phyloP scores from a whole-genome alignment of 2,329 filamentous ascomycete species.

The Aureobasidium mangrovei region DNA sequence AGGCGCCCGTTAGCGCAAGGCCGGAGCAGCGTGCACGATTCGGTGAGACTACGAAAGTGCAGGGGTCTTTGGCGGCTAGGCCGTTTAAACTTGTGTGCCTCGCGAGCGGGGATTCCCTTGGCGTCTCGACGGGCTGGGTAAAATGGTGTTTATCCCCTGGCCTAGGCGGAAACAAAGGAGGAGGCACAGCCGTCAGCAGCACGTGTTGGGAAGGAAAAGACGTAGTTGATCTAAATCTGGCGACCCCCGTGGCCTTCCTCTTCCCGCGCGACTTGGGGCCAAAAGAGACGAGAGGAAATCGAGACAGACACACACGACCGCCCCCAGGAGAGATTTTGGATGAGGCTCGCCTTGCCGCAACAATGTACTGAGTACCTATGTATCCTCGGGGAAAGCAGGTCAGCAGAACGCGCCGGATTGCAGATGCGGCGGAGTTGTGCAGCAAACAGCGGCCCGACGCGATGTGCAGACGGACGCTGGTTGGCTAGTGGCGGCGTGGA shows the following conservation, averaged over 20 bases:
- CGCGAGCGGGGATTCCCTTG: conserved; percentile 14
- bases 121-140: conserved; percentile 13
- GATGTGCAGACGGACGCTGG: conserved; percentile 12
- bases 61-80: conserved; percentile 14
- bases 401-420: conserved; percentile 10
- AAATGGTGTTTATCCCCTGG: conserved; percentile 14
- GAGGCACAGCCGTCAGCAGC: conserved; percentile 13
- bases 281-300: neutral
- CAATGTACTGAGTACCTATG: conserved; percentile 8
- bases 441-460: conserved; percentile 13
- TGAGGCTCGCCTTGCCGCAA: conserved; percentile 11
- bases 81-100: conserved; percentile 12
- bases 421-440: conserved; percentile 11
- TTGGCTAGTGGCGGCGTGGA: conserved; percentile 7
- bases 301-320: neutral
- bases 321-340: neutral
- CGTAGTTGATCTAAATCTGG: conserved; percentile 11
- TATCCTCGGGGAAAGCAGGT: conserved; percentile 12
- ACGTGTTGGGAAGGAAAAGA: conserved; percentile 3
- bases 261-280: conserved; percentile 3
- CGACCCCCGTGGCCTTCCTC: neutral
- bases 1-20: conserved; percentile 15
- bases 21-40: conserved; percentile 13
- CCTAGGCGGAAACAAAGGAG: conserved; percentile 10
- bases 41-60: conserved; percentile 11